These are phyloP conservation scores for Aurifilum marmelostoma DNA, from an alignment of 2,329 filamentous ascomycete species.

Conservation along the genomic window DNA sequence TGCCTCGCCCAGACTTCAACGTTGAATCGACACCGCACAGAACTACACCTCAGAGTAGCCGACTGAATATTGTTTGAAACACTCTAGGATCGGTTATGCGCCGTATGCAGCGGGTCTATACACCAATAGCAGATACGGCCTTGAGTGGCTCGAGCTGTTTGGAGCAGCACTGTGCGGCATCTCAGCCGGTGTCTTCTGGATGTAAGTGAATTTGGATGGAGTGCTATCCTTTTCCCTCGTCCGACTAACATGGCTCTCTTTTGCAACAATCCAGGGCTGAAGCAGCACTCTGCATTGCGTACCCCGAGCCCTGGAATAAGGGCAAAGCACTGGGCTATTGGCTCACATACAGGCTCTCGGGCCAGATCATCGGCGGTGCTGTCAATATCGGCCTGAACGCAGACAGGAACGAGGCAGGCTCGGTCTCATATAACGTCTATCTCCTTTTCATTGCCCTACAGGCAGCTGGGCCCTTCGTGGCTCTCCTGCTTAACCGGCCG, in stretches of 20 bases:
- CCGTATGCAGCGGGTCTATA: constrained; percentile 74
- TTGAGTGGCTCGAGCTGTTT: constrained; percentile 69
- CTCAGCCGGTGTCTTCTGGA: constrained; percentile 75
- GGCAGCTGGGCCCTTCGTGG: constrained; percentile 65
- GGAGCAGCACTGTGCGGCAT: constrained; percentile 72
- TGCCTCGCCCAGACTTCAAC: background rate
- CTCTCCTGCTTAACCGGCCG: constrained; percentile 64
- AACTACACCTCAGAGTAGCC: background rate
- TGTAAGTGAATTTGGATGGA: constrained; percentile 36
- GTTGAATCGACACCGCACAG: background rate
- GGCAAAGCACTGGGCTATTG: constrained; percentile 70
- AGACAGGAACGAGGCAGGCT: constrained; percentile 58
- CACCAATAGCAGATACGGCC: constrained; percentile 71
- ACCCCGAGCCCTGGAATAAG: constrained; percentile 71
- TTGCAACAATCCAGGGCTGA: constrained; percentile 49
- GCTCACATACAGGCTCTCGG: constrained; percentile 56
- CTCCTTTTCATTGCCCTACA: constrained; percentile 73
- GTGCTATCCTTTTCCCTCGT: too few species aligned
- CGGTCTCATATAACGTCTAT: constrained; percentile 71
- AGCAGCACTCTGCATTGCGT: constrained; percentile 72
- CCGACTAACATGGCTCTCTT: background rate
- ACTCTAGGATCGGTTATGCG: constrained; percentile 63
- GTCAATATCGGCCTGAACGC: constrained; percentile 70
- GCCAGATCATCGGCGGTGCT: constrained; percentile 66
- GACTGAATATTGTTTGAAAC: background rate